Percentiles rank a stretch among this genome's conserved stretches.
Evolutionary conservation across 1,284 basidiomycete genomes (phyloP).

Genomic region (Leccinum fallax): DNA sequence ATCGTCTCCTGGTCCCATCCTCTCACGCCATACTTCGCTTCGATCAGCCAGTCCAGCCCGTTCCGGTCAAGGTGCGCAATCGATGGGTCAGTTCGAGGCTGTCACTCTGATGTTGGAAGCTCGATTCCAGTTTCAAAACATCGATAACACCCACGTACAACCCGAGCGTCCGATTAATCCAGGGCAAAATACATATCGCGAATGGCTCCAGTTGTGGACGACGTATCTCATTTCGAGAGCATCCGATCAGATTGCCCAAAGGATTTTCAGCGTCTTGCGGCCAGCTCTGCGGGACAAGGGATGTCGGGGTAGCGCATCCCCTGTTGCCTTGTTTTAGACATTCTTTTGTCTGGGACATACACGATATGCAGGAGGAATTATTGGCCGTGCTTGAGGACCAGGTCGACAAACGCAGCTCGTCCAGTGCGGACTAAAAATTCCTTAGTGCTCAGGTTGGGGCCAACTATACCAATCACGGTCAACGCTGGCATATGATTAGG

Average conservation of each 20-base stretch:
- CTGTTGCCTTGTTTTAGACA: conserved; percentile 87
- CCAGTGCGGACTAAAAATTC: conserved; percentile 75
- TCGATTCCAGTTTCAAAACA: conserved; percentile 66
- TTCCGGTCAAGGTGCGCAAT: conserved; percentile 66
- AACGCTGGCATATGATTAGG: conserved; percentile 47
- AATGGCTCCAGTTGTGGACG: conserved; percentile 96
- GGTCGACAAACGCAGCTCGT: conserved; percentile 61
- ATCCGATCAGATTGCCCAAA: conserved; percentile 55
- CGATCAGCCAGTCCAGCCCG: conserved; percentile 32
- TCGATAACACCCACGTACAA: conserved; percentile 39
- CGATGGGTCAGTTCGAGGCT: conserved; percentile 84
- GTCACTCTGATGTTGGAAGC: conserved; percentile 86
- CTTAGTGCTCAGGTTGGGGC: conserved; percentile 82
- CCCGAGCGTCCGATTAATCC: conserved; percentile 78
- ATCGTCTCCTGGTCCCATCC: no score
- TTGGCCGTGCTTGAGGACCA: conserved; percentile 87
- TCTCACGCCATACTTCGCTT: no score
- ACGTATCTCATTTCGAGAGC: conserved; percentile 77
- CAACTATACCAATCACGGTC: background rate
- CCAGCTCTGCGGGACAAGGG: conserved; percentile 82
- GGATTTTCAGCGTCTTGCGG: conserved; percentile 82
- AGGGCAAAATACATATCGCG: conserved; percentile 79
- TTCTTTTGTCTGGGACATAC: conserved; percentile 80
- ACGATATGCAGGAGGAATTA: conserved; percentile 78
- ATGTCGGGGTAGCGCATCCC: conserved; percentile 89